Conservation (phyloP, 352 stramenopile species). For the Phytophthora fragariaefolia region DNA sequence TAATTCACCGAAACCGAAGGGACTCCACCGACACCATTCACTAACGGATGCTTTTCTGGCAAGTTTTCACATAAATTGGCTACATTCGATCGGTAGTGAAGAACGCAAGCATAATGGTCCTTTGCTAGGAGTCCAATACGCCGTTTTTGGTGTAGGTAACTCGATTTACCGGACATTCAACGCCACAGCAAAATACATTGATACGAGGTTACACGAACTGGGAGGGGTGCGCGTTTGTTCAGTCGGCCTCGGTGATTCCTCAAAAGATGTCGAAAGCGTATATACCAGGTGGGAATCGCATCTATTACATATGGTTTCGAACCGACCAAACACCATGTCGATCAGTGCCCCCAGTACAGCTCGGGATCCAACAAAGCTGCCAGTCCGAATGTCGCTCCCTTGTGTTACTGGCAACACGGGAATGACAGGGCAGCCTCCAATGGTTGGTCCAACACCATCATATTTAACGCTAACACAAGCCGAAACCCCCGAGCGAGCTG, state of each 20-base stretch:
- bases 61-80: conserved; percentile 20
- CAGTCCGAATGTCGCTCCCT: conserved; percentile 5
- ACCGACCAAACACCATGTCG: background rate
- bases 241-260: conserved; percentile 92
- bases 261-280: conserved; percentile 75
- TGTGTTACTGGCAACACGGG: background rate
- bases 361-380: background rate
- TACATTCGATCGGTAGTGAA: conserved; percentile 9
- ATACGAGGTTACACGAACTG: conserved; percentile 76
- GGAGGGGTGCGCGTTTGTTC: conserved; percentile 70
- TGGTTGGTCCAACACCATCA: background rate
- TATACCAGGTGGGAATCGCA: conserved; percentile 87
- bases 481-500: background rate
- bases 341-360: conserved; percentile 3
- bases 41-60: conserved; percentile 9
- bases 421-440: background rate
- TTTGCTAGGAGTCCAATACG: conserved; percentile 24
- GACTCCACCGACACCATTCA: conserved; percentile 18
- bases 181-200: conserved; percentile 89
- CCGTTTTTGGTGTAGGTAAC: conserved; percentile 94
- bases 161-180: conserved; percentile 96
- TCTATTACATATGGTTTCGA: conserved; percentile 31
- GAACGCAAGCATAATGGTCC: conserved; percentile 5
- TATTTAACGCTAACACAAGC: conserved; percentile 2
- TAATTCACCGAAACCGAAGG: background rate